Conservation (phyloP, 176 grass and related monocot species). For the Echinochloa phyllopogon region DNA sequence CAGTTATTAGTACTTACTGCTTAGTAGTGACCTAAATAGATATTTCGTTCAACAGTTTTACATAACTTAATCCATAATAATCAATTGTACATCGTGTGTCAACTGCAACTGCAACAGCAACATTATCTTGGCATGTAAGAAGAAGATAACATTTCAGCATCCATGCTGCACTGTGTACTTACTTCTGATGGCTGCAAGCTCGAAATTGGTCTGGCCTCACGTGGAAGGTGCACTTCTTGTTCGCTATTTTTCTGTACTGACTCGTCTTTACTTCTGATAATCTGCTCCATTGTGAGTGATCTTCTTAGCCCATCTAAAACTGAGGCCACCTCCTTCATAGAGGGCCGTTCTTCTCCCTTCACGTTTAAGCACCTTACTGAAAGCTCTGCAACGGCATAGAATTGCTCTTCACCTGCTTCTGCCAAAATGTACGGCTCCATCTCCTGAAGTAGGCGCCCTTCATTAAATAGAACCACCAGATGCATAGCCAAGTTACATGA, state of each 20-base stretch:
- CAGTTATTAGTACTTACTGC: neutral
- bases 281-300: conserved; percentile 28
- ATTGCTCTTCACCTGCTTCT: conserved; percentile 53
- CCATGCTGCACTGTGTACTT: conserved; percentile 31
- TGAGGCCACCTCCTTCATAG: conserved; percentile 55
- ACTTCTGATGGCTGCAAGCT: conserved; percentile 24
- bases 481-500: conserved; percentile 54
- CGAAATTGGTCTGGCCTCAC: neutral
- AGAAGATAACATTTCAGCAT: conserved; percentile 29
- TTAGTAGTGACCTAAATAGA: neutral
- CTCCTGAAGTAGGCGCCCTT: conserved; percentile 41
- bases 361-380: conserved; percentile 53
- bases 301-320: conserved; percentile 40
- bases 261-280: neutral
- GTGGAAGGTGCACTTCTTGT: neutral
- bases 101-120: neutral
- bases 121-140: conserved; percentile 34
- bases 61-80: neutral
- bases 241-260: neutral
- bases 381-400: conserved; percentile 40
- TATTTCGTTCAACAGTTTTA: neutral
- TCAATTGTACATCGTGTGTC: neutral
- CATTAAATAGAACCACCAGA: conserved; percentile 39
- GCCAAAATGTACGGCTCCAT: conserved; percentile 46
- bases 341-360: conserved; percentile 54